Conservation (phyloP, 192 early-diverging fungal species). For the Linnemannia elongata region DNA sequence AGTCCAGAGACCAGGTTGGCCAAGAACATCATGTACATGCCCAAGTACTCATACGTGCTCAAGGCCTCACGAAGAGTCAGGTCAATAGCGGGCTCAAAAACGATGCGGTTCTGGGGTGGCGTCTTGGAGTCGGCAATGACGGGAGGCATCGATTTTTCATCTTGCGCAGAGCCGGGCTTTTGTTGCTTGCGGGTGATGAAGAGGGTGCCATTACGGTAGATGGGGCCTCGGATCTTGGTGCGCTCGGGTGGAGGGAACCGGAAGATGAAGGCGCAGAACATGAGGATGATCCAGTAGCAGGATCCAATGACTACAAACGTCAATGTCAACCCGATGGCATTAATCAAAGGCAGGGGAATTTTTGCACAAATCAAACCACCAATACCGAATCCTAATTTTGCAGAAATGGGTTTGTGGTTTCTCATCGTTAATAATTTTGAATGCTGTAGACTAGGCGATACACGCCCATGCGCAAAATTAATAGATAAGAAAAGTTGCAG, state of each 20-base stretch:
- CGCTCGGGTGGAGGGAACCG: constrained; percentile 76
- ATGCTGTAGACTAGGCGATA: no score
- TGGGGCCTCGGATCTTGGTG: constrained; percentile 67
- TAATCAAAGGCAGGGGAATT: constrained; percentile 73
- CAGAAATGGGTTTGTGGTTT: background rate
- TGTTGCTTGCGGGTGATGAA: constrained; percentile 54
- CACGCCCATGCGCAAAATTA: background rate
- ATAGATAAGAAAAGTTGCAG: background rate
- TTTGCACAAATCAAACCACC: constrained; percentile 79
- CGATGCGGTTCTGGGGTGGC: constrained; percentile 62
- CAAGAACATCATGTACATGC: constrained; percentile 72
- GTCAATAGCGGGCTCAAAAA: constrained; percentile 57
- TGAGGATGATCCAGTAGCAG: constrained; percentile 72
- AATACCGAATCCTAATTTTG: constrained; percentile 71
- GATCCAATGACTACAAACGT: constrained; percentile 77
- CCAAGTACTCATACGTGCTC: constrained; percentile 70
- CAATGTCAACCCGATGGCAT: constrained; percentile 63
- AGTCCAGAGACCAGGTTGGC: constrained; percentile 73
- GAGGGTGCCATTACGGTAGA: constrained; percentile 52
- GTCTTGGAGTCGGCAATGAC: constrained; percentile 65
- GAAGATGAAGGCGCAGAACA: constrained; percentile 67
- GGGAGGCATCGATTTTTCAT: constrained; percentile 51
- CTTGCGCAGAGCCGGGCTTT: constrained; percentile 45
- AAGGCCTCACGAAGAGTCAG: constrained; percentile 69
- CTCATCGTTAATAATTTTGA: background rate